A percentile compares a stretch with the other conserved stretches of the same genome.
Evolutionary conservation across 495 filamentous ascomycete species (phyloP).

Genomic region (Glonium stellatum): DNA sequence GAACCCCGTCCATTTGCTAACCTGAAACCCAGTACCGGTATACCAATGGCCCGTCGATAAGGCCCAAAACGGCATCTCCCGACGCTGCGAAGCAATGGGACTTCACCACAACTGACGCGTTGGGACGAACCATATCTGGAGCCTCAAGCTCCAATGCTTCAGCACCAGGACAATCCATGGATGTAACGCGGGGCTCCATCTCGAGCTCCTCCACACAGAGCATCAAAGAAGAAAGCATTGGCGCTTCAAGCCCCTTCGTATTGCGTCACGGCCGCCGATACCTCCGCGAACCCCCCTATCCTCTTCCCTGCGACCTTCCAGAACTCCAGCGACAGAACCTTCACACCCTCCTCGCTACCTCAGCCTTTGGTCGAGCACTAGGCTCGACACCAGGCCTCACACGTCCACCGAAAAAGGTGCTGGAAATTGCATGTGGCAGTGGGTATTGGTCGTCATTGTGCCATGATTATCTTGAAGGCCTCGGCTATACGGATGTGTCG

Average conservation of each 20-base stretch:
- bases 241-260: constrained; percentile 50
- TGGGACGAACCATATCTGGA: constrained; percentile 26
- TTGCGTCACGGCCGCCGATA: constrained; percentile 72
- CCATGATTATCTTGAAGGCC: constrained; percentile 62
- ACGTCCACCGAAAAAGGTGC: constrained; percentile 64
- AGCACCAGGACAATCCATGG: constrained; percentile 15
- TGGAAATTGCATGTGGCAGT: constrained; percentile 85
- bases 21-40: constrained; percentile 26
- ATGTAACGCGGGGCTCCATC: constrained; percentile 24
- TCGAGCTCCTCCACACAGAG: constrained; percentile 29
- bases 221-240: constrained; percentile 18
- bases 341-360: constrained; percentile 70
- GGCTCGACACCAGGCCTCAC: constrained; percentile 60
- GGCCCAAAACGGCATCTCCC: constrained; percentile 17
- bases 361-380: constrained; percentile 72
- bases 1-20: constrained; percentile 15
- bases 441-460: constrained; percentile 85
- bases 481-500: constrained; percentile 44
- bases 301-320: constrained; percentile 77
- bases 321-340: constrained; percentile 85
- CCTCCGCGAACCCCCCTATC: constrained; percentile 73
- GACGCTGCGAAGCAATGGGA: constrained; percentile 27
- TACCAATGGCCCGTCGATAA: constrained; percentile 19
- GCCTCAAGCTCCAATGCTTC: constrained; percentile 17
- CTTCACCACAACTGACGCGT: constrained; percentile 26